Evolutionary conservation across 2,329 filamentous ascomycete species (phyloP).

Genomic region (Diaporthe vexans): DNA sequence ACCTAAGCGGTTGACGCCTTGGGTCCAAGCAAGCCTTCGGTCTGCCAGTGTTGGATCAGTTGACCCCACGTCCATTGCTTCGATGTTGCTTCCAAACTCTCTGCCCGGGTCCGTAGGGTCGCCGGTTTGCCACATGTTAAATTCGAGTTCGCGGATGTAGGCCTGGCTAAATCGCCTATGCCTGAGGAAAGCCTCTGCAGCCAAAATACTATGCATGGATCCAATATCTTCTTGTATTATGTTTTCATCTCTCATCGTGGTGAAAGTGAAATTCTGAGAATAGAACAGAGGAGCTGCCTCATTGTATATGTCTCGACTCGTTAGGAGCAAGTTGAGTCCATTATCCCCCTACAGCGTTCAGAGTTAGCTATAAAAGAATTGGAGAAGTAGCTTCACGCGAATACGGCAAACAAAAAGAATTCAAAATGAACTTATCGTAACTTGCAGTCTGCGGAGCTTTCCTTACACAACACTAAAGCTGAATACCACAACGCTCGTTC

Average conservation of each 20-base stretch:
- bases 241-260: not conserved
- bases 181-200: not conserved
- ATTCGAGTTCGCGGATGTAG: not conserved
- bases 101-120: not conserved
- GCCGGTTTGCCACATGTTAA: not conserved
- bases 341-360: not conserved
- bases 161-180: not conserved
- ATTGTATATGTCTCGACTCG: not conserved
- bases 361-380: too few relatives aligned
- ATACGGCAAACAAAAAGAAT: too few relatives aligned
- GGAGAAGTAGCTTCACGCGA: too few relatives aligned
- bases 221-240: not conserved
- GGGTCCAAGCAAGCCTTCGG: not conserved
- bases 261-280: not conserved
- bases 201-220: not conserved
- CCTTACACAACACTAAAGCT: too few relatives aligned
- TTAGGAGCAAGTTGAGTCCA: not conserved
- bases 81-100: too few relatives aligned
- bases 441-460: too few relatives aligned
- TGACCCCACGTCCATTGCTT: too few relatives aligned
- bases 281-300: not conserved
- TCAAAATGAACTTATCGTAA: too few relatives aligned
- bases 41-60: too few relatives aligned
- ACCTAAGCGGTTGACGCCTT: not conserved
- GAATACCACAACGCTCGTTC: too few relatives aligned